Base-by-base conservation (phyloP, 306 rosid genomes). In the Canavalia gladiata region DNA sequence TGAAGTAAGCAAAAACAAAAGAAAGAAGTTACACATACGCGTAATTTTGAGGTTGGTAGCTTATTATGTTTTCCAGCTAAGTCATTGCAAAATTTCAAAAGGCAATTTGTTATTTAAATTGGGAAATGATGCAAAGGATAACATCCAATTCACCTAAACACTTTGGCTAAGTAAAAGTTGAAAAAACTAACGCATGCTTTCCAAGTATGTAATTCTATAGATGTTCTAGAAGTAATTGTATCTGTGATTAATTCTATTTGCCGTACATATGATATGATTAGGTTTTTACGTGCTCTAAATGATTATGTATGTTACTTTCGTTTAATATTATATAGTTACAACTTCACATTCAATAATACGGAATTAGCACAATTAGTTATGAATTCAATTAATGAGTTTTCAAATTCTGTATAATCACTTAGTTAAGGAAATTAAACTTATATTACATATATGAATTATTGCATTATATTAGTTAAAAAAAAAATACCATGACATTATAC, bases 1-100 rank as follows among this genome's bases (percentile, higher is more conserved):
- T 5, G 80, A 42, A 42, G 56, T 10, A n/a, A 68, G 47, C 46
- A 49, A 57, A 39, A 75, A 25, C 18, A 67, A 9, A 6, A 56
- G 43, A 7, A 66, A 65, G 10, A 78, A 52, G 58, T 2, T 41
- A 67, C 33, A 67, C 57, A 51, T 41, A 67, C 33, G 52, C 57
- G 59, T 29, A 76, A 75, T 68, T 57, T 39, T 51, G 37, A 29
- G 66, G 70, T 56, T 74, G 56, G 71, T 74, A 55, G 63, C n/a
- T 46, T 56, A 55, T 41, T 30, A 34, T 67, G 86, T 6, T 68
- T 68, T 69, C 72, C 78, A 76, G 78, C 86, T 76, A 76, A 76
- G 39, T 34, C 58, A 12, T n/a, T 43, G 59, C 65, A 47, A 50
- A 68, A 1, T 59, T 50, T 76, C 74, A 45, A 74, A 82, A 41